Evolutionary conservation across 805 yeast species (phyloP), one percentile per base, ranked within the genome.

Genomic region (Candida krabiensis): DNA sequence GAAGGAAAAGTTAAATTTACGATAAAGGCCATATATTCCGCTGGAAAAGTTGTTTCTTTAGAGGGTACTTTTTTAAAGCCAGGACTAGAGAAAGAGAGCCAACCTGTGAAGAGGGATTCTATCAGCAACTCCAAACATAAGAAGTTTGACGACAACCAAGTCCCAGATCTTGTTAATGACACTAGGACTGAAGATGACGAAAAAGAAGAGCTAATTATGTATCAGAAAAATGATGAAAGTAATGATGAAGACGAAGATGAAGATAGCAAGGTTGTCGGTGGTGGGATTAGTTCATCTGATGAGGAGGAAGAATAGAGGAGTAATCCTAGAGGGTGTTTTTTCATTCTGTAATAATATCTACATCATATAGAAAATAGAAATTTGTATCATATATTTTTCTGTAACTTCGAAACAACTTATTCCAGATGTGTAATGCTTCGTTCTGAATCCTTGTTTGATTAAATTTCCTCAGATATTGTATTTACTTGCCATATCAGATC

Each of bases 1-100:
- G 96, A 85, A 49, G 97, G 96, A 4, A 88, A 87, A 61, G 62
- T 91, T 35, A 72, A 71, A 50, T 89, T 93, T 61, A 78, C 80
- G 2, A 78, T 91, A 29, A 85, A 82, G 56, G 70, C 80, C 19
- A 71, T 91, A 37, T 83, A 77, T 63, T 77, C 83, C 11, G 76
- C 90, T 5, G 95, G 96, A 7, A 83, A 80, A 61, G 83, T 87
- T 38, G 80, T 90, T 12, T 83, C 95, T 8, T 74, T 91, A 11
- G 95, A 89, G 44, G 98, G 98, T n/a, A 82, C 96, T 1, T 69
- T 90, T 43, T 61, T 84, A 18, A 56, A 69, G 44, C 82, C 84
- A 3, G 83, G 80, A 15, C 58, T 66, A 19, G 84, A 77, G 46
- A 61, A 62, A 37, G 81, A 75, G 37, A 69, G 72, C 11, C 75